phyloP scores from a whole-genome alignment of 148 eudicot genomes.

The Bassia scoparia region DNA sequence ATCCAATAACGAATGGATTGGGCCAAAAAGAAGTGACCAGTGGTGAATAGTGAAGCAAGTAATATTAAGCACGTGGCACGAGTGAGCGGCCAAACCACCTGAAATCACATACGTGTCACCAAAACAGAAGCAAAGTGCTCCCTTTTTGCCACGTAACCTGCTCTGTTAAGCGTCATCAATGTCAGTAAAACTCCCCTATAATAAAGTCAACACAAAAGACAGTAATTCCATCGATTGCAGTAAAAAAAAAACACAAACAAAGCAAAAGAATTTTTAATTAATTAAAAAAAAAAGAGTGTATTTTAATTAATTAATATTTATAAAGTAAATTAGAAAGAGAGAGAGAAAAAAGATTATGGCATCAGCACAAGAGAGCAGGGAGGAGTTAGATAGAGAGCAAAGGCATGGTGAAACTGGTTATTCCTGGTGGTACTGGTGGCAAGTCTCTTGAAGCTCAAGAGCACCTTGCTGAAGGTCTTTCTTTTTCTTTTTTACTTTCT shows the following conservation, averaged over 20 bases:
- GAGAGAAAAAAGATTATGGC: conserved; percentile 25
- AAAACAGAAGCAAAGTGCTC: neutral
- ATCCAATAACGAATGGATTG: neutral
- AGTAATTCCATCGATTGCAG: neutral
- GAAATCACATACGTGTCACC: conserved; percentile 18
- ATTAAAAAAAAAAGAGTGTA: too few species aligned
- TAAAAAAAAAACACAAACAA: too few species aligned
- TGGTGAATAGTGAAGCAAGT: conserved; percentile 5
- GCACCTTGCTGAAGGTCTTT: conserved; percentile 33
- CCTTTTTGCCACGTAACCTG: conserved; percentile 24
- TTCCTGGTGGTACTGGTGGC: conserved; percentile 38
- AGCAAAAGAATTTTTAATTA: too few species aligned
- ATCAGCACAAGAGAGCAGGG: conserved; percentile 32
- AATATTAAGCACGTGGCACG: conserved; percentile 24
- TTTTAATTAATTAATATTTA: too few species aligned
- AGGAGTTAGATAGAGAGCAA: conserved; percentile 41
- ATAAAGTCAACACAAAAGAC: neutral
- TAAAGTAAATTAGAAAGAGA: neutral
- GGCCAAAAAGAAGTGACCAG: conserved; percentile 21
- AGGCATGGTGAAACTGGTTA: conserved; percentile 40
- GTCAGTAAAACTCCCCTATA: neutral
- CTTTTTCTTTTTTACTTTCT: neutral
- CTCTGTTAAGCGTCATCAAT: neutral
- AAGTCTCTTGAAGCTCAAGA: conserved; percentile 33
- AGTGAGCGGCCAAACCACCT: neutral